Base-by-base conservation (phyloP, 352 stramenopile species). In the Blastocystis sp. region DNA sequence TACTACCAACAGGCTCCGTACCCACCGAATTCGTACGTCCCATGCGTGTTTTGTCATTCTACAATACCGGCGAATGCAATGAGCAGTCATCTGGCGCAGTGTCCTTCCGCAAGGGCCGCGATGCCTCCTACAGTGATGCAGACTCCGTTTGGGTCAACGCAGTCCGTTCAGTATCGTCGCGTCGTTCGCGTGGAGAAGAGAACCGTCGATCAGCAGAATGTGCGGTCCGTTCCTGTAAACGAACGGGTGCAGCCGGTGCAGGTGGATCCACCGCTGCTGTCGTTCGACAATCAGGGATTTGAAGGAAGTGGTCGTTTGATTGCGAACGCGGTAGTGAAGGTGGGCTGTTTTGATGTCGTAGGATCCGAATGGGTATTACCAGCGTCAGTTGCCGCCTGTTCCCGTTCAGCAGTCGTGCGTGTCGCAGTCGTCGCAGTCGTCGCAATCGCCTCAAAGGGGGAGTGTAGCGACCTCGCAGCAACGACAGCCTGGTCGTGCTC, bases 161-260 rank as follows among this genome's bases (percentile, higher is more conserved):
- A 85, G 55, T 85, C 74, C 41, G 74, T 85, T 31, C 74, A 85
- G 55, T 85, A 85, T 67, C 74, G 74, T 50, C 74, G 74, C 10
- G 74, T 85, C 26, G 74, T 85, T 13, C 59, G 74, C n/a, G 74
- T 85, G 12, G 74, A 85, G 31, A 31, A 59, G 33, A 85, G 70
- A 35, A 85, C 51, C 9, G 60, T 85, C 3, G 39, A 85, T 10
- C n/a, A 85, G 26, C n/a, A n/a, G 2, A 63, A 85, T n/a, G 45
- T 69, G 0, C 29, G 33, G 29, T 55, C 74, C 21, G 13, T 85
- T 41, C 50, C 50, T 6, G 45, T 55, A 16, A 19, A 55, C 16
- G 6, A 16, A 16, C 45, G 6, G 45, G 45, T 55, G 9, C 45
- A 6, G 9, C 45, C 6, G 16, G 45, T 16, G 16, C 16, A 6